Base-by-base conservation (phyloP, 768 basidiomycete species). In the Trametes coccinea region DNA sequence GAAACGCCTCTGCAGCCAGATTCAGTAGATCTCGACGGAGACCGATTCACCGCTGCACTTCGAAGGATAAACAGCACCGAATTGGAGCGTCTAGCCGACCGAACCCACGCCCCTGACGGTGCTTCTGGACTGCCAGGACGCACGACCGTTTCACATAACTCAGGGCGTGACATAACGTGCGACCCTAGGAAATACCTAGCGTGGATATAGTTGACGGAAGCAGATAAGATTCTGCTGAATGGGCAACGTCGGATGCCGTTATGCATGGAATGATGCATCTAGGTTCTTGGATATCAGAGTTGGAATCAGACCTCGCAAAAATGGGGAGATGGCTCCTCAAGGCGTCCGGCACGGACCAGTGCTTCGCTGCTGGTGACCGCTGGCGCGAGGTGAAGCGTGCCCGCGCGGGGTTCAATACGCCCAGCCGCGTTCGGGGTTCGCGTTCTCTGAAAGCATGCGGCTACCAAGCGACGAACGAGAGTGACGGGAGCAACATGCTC, bases 231-330 rank as follows among this genome's bases (percentile, higher is more conserved):
- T 65, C 56, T 59, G 53, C 50, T 60, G 57, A 45, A 56, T 59
- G 61, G 52, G 61, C 63, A 53, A 56, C 66, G 64, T 65, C 64
- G 62, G 62, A 65, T 65, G 64, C 67, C 64, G 64, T 68, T 60
- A 68, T 65, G 67, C 62, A 63, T 61, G 64, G 64, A 63, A 65
- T 60, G 52, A 59, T 54, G 62, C 54, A 59, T 59, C 62, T 44
- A 45, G 22, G 49, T 43, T 34, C 57, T 55, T 40, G 50, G 57
- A 63, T 59, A 59, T 56, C 62, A 56, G 52, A 59, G 56, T 48
- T 58, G 56, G 52, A 58, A 62, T 59, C 61, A 62, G 53, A 58
- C 61, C 61, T 37, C 31, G 56, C 61, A 49, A 54, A 54, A 51
- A 57, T 27, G 46, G 56, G 61, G 51, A 58, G 44, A 8, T 34